Evolutionary conservation across 768 basidiomycete species (phyloP), one percentile per base, ranked within the genome.

Genomic region (Collybiopsis confluens): DNA sequence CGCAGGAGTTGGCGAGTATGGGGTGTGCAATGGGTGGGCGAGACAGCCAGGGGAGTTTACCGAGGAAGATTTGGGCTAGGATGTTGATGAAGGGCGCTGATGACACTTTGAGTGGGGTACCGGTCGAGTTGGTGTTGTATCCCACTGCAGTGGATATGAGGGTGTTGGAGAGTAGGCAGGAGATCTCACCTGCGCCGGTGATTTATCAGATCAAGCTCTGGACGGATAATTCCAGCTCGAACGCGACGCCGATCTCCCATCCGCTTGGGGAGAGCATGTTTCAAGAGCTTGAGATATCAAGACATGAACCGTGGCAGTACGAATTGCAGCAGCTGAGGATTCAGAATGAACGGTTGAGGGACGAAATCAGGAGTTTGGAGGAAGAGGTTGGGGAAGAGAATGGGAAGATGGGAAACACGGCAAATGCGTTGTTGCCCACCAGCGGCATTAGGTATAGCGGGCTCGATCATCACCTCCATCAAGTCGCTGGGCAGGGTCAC

Each of bases 231-330:
- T 11, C 5, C 6, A 26, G 28, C 44, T 10, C 20, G 11, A 18
- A 23, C 35, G 27, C 38, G 10, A 10, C 60, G 20, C 49, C 23
- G 8, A 30, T 59, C 18, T 56, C 57, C 56, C 60, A 60, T 48
- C 37, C 40, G 18, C 54, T 61, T 20, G 40, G 21, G 26, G 58
- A 58, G 30, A 53, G 90, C 58, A 65, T 92, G 16, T 92, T 92
- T 57, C 82, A 81, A 37, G 89, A 90, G 65, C 76, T 94, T 13
- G 83, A 88, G 40, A 76, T 79, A 0, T 67, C 70, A 13, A 72
- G 86, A 4, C 85, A 81, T 10, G 86, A 86, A 28, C 92, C 90
- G 59, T 97, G 94, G 93, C 93, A 96, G 71, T 96, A 92, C 60
- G 91, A 93, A 70, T 74, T 95, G 45, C 87, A 92, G 69, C 90